Percentiles rank a stretch among this genome's conserved stretches.
phyloP scores from a whole-genome alignment of 2,329 filamentous ascomycete species.

The Pestalotiopsis sp. region DNA sequence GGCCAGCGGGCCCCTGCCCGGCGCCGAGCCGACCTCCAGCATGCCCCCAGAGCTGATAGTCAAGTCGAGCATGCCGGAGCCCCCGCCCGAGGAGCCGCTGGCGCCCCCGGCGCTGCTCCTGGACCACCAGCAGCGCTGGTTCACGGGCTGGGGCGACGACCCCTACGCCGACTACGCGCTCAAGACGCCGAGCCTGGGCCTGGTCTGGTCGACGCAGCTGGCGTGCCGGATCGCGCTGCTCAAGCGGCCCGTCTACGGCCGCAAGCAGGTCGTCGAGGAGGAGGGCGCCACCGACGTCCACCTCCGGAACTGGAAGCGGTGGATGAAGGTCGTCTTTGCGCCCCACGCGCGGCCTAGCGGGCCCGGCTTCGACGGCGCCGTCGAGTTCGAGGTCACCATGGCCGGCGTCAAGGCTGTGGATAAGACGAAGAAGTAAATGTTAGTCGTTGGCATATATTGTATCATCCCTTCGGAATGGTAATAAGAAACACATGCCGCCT shows the following conservation, averaged over 20 bases:
- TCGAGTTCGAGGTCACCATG: slow-evolving; percentile 75
- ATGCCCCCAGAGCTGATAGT: slow-evolving; percentile 27
- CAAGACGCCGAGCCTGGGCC: slow-evolving; percentile 84
- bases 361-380: slow-evolving; percentile 47
- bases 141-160: slow-evolving; percentile 90
- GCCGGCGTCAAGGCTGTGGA: slow-evolving; percentile 54
- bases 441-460: neutral
- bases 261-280: slow-evolving; percentile 31
- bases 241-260: slow-evolving; percentile 61
- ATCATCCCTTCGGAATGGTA: too few relatives aligned
- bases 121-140: slow-evolving; percentile 90
- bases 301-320: slow-evolving; percentile 66
- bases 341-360: slow-evolving; percentile 65
- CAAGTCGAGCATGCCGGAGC: slow-evolving; percentile 35
- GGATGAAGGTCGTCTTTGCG: slow-evolving; percentile 88
- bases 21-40: slow-evolving; percentile 40
- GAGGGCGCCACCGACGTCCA: slow-evolving; percentile 32
- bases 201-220: slow-evolving; percentile 91
- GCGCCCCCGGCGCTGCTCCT: slow-evolving; percentile 63
- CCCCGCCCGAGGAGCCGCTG: slow-evolving; percentile 30
- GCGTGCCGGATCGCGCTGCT: slow-evolving; percentile 79
- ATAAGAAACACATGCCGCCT: too few relatives aligned
- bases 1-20: slow-evolving; percentile 28
- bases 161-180: slow-evolving; percentile 45
- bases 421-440: slow-evolving; percentile 14